A percentile compares a stretch with the other conserved stretches of the same genome.
Evolutionary conservation across 352 stramenopile species (phyloP).

Genomic region (Pythium phragmiticola): DNA sequence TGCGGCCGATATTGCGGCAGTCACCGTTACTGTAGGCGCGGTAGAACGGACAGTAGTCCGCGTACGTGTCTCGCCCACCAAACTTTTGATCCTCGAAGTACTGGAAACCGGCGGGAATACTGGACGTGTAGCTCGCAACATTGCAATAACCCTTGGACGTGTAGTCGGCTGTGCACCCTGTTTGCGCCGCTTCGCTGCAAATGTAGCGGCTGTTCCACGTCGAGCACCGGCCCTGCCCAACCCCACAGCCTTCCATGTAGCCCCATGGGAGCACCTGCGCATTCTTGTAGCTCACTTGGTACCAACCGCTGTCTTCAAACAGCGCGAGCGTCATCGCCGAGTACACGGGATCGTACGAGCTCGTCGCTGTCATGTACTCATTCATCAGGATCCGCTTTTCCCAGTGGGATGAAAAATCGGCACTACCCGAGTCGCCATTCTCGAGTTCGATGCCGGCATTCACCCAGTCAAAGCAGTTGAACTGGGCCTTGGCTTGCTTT

Average conservation of each 20-base stretch:
- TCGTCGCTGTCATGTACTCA: constrained; percentile 84
- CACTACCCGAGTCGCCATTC: constrained; percentile 61
- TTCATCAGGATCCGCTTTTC: constrained; percentile 84
- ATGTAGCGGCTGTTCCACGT: constrained; percentile 72
- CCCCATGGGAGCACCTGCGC: constrained; percentile 69
- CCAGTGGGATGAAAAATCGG: constrained; percentile 73
- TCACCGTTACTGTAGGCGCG: constrained; percentile 76
- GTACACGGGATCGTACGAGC: constrained; percentile 70
- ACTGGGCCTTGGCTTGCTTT: constrained; percentile 65
- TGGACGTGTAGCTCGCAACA: constrained; percentile 55
- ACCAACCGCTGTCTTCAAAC: constrained; percentile 84
- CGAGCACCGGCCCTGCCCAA: constrained; percentile 59
- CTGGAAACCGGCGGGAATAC: constrained; percentile 74
- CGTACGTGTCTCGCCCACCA: constrained; percentile 58
- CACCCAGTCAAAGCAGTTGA: constrained; percentile 65
- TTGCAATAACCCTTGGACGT: constrained; percentile 81
- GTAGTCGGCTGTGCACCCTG: constrained; percentile 60
- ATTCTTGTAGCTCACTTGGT: constrained; percentile 61
- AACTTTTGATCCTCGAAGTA: constrained; percentile 70
- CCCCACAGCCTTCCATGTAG: constrained; percentile 67
- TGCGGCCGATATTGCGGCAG: constrained; percentile 55
- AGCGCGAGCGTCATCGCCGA: constrained; percentile 70
- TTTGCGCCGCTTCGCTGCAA: constrained; percentile 44
- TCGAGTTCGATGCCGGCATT: constrained; percentile 69
- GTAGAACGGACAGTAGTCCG: constrained; percentile 84